Evolutionary conservation across 306 rosid genomes (phyloP).

Genomic region (Canavalia gladiata): DNA sequence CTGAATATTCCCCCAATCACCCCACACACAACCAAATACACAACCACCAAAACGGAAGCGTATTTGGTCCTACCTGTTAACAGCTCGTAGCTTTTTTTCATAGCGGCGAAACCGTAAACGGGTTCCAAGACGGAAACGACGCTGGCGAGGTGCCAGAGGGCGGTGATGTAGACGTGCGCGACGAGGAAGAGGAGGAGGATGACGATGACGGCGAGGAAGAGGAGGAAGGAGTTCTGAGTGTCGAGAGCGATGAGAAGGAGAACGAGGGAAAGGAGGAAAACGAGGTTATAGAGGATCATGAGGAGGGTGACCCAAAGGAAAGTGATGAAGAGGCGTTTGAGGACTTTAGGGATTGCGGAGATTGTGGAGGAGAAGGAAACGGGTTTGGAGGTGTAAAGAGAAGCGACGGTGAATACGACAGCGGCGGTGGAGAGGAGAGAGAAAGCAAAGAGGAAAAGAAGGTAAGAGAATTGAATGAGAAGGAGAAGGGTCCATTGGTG

Average conservation of each 20-base stretch:
- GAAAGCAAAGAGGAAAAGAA: constrained; percentile 88
- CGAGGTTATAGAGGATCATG: constrained; percentile 71
- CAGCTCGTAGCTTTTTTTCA: constrained; percentile 87
- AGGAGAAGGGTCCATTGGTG: constrained; percentile 87
- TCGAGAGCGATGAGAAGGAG: constrained; percentile 67
- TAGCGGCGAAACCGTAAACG: constrained; percentile 75
- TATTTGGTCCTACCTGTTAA: constrained; percentile 73
- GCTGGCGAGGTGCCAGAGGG: constrained; percentile 91
- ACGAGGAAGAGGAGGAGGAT: constrained; percentile 66
- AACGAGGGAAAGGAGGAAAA: constrained; percentile 58
- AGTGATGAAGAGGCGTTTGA: constrained; percentile 87
- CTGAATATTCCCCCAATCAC: constrained; percentile 66
- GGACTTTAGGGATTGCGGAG: constrained; percentile 86
- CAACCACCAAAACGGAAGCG: constrained; percentile 66
- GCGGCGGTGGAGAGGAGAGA: constrained; percentile 98
- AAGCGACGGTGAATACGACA: constrained; percentile 93
- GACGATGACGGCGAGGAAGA: constrained; percentile 48
- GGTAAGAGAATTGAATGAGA: constrained; percentile 78
- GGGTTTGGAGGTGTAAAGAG: constrained; percentile 85
- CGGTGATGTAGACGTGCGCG: constrained; percentile 84
- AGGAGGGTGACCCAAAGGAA: constrained; percentile 82
- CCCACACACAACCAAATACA: constrained; percentile 66
- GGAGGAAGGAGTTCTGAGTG: constrained; percentile 52
- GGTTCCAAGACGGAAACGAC: constrained; percentile 92
- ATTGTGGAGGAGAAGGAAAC: constrained; percentile 80